Base-by-base conservation (phyloP, 805 yeast species). In the Blastobotrys chiropterorum region DNA sequence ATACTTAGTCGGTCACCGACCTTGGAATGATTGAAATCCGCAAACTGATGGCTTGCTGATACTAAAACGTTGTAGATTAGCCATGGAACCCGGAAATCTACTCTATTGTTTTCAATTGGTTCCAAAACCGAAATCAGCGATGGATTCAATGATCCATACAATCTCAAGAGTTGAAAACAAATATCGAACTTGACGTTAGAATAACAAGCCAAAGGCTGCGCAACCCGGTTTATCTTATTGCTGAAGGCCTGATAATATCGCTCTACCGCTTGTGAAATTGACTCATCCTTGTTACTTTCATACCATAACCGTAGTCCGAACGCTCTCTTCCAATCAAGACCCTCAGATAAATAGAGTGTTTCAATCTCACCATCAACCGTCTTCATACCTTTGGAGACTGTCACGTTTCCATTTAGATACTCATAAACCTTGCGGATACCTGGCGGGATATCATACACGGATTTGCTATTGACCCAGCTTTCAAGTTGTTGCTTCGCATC, bases 281-380 rank as follows among this genome's bases (percentile, higher is more conserved):
- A 43, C 39, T 51, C 54, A 8, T 38, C 16, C 14, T 16, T 31
- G 15, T 50, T 31, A 5, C 59, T 20, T 2, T 86, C 88, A 66
- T 83, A 90, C 62, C 79, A 80, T n/a, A 90, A 59, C 16, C 73
- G 63, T 50, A 86, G 57, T 1, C 82, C 80, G 31, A 90, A 71
- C 20, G 78, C 73, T 31, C 83, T 71, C 53, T 78, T 74, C 95
- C 96, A 86, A 14, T 84, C 76, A 26, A 86, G 72, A 1, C 74
- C 79, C 2, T 67, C 68, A 2, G 73, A 57, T 15, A 62, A 40
- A 26, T 57, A 53, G 8, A 61, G 30, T 1, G 56, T 60, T 3
- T 58, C 53, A 1, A 50, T 56, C 31, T 41, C 44, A 19, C 54
- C 54, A 1, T 52, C 54, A 1, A 48, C 47, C 5, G 41, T 26